phyloP scores from a whole-genome alignment of 164 flowering plant genomes.

The Chimonanthus praecox region DNA sequence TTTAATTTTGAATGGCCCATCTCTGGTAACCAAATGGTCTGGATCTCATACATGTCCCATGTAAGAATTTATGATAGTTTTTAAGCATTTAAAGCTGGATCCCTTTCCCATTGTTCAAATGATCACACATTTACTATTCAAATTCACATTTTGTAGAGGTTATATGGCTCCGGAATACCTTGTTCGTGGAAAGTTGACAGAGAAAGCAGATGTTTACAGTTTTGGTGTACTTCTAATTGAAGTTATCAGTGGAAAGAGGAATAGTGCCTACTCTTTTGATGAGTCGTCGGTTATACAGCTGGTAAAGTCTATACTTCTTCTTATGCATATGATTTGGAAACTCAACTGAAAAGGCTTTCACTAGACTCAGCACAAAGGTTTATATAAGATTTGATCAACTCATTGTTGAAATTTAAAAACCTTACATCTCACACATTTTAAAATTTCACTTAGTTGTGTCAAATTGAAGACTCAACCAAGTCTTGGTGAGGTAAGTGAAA shows the following conservation, averaged over 20 bases:
- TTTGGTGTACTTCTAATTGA: constrained; percentile 13
- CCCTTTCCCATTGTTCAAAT: not conserved
- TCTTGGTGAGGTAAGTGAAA: too few relatives aligned
- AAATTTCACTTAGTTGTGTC: too few relatives aligned
- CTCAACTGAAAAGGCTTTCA: not conserved
- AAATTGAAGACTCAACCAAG: too few relatives aligned
- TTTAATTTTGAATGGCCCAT: not conserved
- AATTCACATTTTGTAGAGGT: constrained; percentile 6
- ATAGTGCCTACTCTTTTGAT: not conserved
- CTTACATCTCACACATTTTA: too few relatives aligned
- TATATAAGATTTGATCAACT: too few relatives aligned
- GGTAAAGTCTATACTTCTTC: not conserved
- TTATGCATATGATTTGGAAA: not conserved
- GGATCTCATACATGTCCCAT: not conserved
- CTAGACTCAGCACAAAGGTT: not conserved
- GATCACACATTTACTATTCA: not conserved
- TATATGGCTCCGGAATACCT: constrained; percentile 16
- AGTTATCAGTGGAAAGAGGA: constrained; percentile 10
- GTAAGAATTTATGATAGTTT: not conserved
- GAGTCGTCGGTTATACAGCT: constrained; percentile 1
- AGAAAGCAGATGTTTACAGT: constrained; percentile 15
- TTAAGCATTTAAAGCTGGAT: not conserved
- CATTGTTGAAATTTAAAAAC: too few relatives aligned
- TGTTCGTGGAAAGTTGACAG: constrained; percentile 16
- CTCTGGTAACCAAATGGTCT: not conserved